These are phyloP conservation scores for Colletotrichum abscissum DNA, from an alignment of 2,329 filamentous ascomycete species.

Conservation along the genomic window DNA sequence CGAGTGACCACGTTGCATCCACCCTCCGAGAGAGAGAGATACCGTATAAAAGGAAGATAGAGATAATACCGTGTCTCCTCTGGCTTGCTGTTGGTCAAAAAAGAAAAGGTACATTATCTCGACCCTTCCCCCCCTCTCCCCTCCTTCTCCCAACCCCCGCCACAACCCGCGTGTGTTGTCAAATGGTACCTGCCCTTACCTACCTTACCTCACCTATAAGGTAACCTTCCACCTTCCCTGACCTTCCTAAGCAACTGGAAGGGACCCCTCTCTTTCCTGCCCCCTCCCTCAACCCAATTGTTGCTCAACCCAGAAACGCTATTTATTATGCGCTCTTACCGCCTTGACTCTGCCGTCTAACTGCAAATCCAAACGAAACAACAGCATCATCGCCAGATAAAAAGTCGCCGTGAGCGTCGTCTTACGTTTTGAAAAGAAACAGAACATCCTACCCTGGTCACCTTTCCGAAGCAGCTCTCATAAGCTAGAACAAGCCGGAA, in stretches of 20 bases:
- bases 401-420: neutral
- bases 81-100: neutral
- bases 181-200: constrained; percentile 1
- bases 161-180: constrained; percentile 1
- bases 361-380: neutral
- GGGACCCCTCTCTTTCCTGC: neutral
- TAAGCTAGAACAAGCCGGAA: neutral
- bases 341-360: constrained; percentile 18
- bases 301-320: constrained; percentile 19
- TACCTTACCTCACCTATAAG: neutral
- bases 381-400: neutral
- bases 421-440: neutral
- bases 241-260: neutral
- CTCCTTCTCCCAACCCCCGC: constrained; percentile 7
- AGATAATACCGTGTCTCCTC: constrained; percentile 16
- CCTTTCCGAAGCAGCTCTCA: neutral
- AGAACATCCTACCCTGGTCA: neutral
- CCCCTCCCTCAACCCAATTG: neutral
- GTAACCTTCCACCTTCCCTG: neutral
- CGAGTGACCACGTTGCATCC: constrained; percentile 1
- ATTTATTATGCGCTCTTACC: constrained; percentile 33
- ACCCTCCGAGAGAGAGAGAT: neutral
- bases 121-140: neutral
- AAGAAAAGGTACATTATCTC: constrained; percentile 6
- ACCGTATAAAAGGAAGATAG: neutral